These are phyloP conservation scores for Dendrobium officinale DNA, from an alignment of 106 monocot genomes.

Conservation along the genomic window DNA sequence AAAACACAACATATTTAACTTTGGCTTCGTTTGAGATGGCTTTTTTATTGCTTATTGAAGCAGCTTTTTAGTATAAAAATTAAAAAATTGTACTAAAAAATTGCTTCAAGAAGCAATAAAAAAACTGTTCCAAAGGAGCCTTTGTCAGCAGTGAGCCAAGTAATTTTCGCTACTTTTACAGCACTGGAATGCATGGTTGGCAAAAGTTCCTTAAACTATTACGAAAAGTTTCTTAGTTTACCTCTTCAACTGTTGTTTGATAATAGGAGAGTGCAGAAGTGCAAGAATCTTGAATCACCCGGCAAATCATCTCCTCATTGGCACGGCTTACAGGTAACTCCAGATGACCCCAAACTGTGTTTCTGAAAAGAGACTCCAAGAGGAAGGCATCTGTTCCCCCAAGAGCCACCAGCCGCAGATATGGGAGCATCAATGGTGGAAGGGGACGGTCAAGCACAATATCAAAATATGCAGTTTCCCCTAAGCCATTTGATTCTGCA, in stretches of 20 bases:
- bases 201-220: too few relatives aligned
- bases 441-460: constrained; percentile 48
- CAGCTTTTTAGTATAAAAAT: too few relatives aligned
- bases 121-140: too few relatives aligned
- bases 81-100: too few relatives aligned
- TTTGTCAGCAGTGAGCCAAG: too few relatives aligned
- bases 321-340: constrained; percentile 69
- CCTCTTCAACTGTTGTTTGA: constrained; percentile 77
- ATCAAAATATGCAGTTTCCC: constrained; percentile 77
- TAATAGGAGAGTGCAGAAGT: constrained; percentile 62
- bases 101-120: too few relatives aligned
- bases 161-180: too few relatives aligned
- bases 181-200: too few relatives aligned
- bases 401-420: constrained; percentile 74
- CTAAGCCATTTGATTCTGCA: constrained; percentile 73
- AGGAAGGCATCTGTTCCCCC: constrained; percentile 95
- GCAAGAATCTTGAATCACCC: constrained; percentile 69
- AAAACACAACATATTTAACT: too few relatives aligned
- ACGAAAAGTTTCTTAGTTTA: constrained; percentile 12
- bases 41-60: too few relatives aligned
- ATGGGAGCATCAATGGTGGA: constrained; percentile 66
- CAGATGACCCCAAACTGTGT: constrained; percentile 77
- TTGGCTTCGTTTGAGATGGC: too few relatives aligned
- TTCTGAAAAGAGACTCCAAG: constrained; percentile 85
- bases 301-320: constrained; percentile 77